These are phyloP conservation scores for Papiliotrema laurentii DNA, from an alignment of 1,284 basidiomycete genomes.

Conservation along the genomic window DNA sequence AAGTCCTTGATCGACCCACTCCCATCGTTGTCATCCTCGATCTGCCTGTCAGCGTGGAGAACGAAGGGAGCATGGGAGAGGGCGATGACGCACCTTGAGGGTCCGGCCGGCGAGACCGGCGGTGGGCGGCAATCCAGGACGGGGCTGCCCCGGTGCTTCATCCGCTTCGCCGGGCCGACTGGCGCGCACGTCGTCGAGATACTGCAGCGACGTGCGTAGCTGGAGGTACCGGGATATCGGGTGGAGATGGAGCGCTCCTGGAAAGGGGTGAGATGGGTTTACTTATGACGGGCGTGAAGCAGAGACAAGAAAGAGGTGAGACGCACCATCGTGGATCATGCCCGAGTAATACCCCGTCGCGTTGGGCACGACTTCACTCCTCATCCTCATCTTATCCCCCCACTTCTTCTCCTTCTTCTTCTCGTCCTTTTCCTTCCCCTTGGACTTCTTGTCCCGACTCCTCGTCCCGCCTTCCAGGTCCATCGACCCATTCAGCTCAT, in stretches of 20 bases:
- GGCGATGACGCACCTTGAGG: not conserved
- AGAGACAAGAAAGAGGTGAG: not conserved
- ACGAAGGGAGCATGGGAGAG: not conserved
- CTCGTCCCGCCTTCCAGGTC: constrained; percentile 21
- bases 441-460: constrained; percentile 13
- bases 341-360: constrained; percentile 39
- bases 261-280: not conserved
- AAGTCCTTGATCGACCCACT: constrained; percentile 45
- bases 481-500: constrained; percentile 17
- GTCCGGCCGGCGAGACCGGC: not conserved
- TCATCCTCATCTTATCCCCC: constrained; percentile 45
- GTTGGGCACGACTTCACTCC: constrained; percentile 37
- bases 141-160: constrained; percentile 21
- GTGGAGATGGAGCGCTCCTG: constrained; percentile 45
- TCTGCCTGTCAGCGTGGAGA: constrained; percentile 4
- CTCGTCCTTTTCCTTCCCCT: constrained; percentile 23
- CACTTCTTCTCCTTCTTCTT: constrained; percentile 30
- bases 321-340: constrained; percentile 41
- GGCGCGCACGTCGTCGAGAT: constrained; percentile 38
- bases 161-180: constrained; percentile 34
- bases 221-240: constrained; percentile 38
- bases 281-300: not conserved
- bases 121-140: not conserved
- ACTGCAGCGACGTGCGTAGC: constrained; percentile 41
- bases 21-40: constrained; percentile 44